Conservation (phyloP, 768 basidiomycete species). For the Trametes cubensis region DNA sequence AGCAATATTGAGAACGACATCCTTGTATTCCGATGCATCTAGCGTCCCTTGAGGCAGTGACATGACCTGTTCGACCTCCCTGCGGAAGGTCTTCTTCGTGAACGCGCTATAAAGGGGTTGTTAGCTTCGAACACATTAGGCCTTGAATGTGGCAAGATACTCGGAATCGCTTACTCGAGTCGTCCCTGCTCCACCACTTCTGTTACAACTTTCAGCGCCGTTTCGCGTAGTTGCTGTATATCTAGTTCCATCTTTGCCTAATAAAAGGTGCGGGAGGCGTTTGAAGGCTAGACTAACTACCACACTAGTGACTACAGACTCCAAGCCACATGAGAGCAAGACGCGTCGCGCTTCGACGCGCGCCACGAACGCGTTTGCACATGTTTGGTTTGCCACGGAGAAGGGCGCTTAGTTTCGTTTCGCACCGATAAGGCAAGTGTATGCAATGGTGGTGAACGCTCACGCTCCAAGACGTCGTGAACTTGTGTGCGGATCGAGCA, state of each 20-base stretch:
- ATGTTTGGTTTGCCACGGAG: slow-evolving; percentile 6
- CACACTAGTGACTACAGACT: not conserved
- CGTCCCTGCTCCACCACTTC: slow-evolving; percentile 32
- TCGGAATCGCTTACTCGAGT: slow-evolving; percentile 33
- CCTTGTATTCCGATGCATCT: slow-evolving; percentile 48
- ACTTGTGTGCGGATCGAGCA: too few species aligned
- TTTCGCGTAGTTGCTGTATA: slow-evolving; percentile 35
- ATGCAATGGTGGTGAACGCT: too few species aligned
- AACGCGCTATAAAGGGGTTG: slow-evolving; percentile 37
- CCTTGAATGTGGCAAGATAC: not conserved
- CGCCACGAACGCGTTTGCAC: slow-evolving; percentile 18
- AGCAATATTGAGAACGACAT: slow-evolving; percentile 33
- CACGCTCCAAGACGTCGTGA: too few species aligned
- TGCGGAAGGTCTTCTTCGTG: slow-evolving; percentile 55
- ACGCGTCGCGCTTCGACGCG: slow-evolving; percentile 13
- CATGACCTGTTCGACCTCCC: slow-evolving; percentile 50
- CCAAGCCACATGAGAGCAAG: not conserved
- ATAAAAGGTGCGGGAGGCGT: not conserved
- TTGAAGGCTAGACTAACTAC: not conserved
- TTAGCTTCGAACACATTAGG: not conserved
- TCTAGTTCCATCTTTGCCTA: slow-evolving; percentile 19
- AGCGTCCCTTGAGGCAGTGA: slow-evolving; percentile 48
- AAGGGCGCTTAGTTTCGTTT: not conserved
- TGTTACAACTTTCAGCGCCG: slow-evolving; percentile 38
- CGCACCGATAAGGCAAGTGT: too few species aligned